These are phyloP conservation scores for Hericium alpestre DNA, from an alignment of 768 basidiomycete genomes.

Conservation along the genomic window DNA sequence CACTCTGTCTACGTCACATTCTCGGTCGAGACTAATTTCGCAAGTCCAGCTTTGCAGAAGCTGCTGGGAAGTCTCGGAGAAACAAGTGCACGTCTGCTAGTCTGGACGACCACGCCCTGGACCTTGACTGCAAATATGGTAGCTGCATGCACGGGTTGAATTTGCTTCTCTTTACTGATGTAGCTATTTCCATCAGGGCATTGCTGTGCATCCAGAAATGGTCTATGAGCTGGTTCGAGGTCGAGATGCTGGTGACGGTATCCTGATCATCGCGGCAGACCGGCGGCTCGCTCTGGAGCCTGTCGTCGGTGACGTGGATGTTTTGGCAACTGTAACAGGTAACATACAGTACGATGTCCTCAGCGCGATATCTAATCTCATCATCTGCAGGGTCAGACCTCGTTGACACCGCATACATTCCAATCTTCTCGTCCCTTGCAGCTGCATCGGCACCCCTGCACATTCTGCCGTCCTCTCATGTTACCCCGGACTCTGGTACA, in stretches of 20 bases:
- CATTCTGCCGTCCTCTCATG: slow-evolving; percentile 64
- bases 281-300: slow-evolving; percentile 21
- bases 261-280: slow-evolving; percentile 27
- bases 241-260: slow-evolving; percentile 5
- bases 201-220: slow-evolving; percentile 72
- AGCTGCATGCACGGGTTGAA: slow-evolving; percentile 12
- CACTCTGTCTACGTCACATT: slow-evolving; percentile 83
- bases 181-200: slow-evolving; percentile 44
- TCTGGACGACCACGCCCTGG: slow-evolving; percentile 99
- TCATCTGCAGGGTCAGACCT: slow-evolving; percentile 35
- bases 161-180: not conserved
- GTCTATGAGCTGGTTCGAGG: slow-evolving; percentile 45
- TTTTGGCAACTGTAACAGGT: slow-evolving; percentile 32
- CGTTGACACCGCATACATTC: slow-evolving; percentile 46
- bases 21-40: slow-evolving; percentile 33
- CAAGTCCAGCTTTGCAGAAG: slow-evolving; percentile 19
- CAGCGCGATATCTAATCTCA: not conserved
- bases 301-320: slow-evolving; percentile 20
- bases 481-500: slow-evolving; percentile 82
- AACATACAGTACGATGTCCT: not conserved
- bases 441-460: slow-evolving; percentile 12
- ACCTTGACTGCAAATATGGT: slow-evolving; percentile 95
- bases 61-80: slow-evolving; percentile 18
- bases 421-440: slow-evolving; percentile 41
- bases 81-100: slow-evolving; percentile 44